phyloP scores from a whole-genome alignment of 106 monocot genomes.

The Allium cepa region DNA sequence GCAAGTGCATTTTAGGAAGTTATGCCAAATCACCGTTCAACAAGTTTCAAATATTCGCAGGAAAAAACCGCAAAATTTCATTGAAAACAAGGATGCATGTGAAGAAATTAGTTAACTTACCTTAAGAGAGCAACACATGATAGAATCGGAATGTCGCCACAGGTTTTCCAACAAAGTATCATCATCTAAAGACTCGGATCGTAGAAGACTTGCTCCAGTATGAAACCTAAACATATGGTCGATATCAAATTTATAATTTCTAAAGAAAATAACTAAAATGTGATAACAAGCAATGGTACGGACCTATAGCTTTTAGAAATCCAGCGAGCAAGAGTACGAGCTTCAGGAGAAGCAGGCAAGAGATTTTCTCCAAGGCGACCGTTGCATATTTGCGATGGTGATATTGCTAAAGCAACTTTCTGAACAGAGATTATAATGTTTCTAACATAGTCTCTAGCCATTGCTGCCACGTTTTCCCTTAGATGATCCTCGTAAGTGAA shows the following conservation, averaged over 20 bases:
- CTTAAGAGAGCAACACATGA: conserved; percentile 17
- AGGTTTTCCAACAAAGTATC: conserved; percentile 50
- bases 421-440: conserved; percentile 77
- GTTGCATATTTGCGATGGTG: conserved; percentile 48
- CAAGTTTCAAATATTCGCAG: not conserved
- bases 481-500: conserved; percentile 76
- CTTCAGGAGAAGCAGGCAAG: conserved; percentile 55
- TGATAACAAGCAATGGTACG: no score
- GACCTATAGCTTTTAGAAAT: conserved; percentile 63
- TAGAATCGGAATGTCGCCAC: conserved; percentile 14
- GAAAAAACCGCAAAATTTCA: not conserved
- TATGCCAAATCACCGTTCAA: no score
- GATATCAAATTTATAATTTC: not conserved
- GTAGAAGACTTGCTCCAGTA: conserved; percentile 66
- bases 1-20: not conserved
- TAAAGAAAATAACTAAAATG: no score
- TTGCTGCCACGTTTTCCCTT: conserved; percentile 64
- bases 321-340: conserved; percentile 61
- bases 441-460: conserved; percentile 79
- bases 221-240: conserved; percentile 30
- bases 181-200: conserved; percentile 12
- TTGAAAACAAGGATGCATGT: not conserved
- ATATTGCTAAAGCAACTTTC: conserved; percentile 84
- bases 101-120: conserved; percentile 3
- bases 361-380: conserved; percentile 30